Percentiles rank a stretch among this genome's conserved stretches.
These are phyloP conservation scores for Colletotrichum sp. DNA, from an alignment of 2,329 filamentous ascomycete genomes.

Conservation along the genomic window DNA sequence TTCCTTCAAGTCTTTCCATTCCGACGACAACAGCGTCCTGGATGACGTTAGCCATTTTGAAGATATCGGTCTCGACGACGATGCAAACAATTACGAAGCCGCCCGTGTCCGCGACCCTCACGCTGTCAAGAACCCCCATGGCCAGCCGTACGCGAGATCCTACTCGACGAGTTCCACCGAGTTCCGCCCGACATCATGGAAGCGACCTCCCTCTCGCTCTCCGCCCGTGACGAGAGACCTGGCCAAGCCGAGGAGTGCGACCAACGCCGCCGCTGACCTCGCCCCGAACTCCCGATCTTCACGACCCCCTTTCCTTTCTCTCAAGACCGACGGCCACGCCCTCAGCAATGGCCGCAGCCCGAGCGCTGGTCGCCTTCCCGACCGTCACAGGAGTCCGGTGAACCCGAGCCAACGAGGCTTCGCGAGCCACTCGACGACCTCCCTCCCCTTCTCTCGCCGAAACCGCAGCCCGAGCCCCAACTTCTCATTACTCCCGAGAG, in stretches of 20 bases:
- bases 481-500: conserved; percentile 48
- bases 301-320: conserved; percentile 49
- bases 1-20: conserved; percentile 77
- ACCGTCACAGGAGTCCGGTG: conserved; percentile 22
- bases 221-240: conserved; percentile 33
- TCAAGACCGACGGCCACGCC: conserved; percentile 46
- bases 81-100: conserved; percentile 35
- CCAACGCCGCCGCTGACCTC: background rate
- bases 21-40: conserved; percentile 73
- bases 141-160: conserved; percentile 20
- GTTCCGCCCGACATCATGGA: conserved; percentile 20
- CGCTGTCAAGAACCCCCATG: conserved; percentile 19
- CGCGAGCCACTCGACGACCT: conserved; percentile 43
- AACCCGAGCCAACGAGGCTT: conserved; percentile 30
- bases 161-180: conserved; percentile 15
- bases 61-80: conserved; percentile 86
- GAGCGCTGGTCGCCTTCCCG: conserved; percentile 43
- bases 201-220: conserved; percentile 17
- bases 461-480: conserved; percentile 59
- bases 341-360: conserved; percentile 55
- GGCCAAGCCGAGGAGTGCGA: conserved; percentile 23
- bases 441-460: conserved; percentile 41
- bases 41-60: conserved; percentile 86
- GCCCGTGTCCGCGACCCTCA: conserved; percentile 34
- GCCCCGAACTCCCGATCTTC: conserved; percentile 23